Base-by-base conservation (phyloP, 1,284 basidiomycete genomes). In the Malassezia brasiliensis region DNA sequence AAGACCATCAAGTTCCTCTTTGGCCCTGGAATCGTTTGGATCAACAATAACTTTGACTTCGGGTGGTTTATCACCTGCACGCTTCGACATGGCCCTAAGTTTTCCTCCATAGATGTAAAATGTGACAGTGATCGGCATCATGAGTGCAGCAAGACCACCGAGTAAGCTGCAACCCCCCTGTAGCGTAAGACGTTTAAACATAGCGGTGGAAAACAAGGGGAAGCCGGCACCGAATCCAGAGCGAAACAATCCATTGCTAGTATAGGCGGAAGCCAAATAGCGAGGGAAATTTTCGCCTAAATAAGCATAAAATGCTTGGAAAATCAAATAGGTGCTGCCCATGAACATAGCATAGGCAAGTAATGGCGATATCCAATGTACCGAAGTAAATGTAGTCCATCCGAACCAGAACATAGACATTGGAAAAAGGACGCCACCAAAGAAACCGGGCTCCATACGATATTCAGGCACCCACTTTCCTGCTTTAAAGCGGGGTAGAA, bases 381-480 rank as follows among this genome's bases (percentile, higher is more conserved):
- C 58, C 17, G 56, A 52, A 0, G 52, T 52, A 31, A 63, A 56
- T 2, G 74, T 61, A 2, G 69, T 62, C 76, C 76, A 77, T 11
- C 73, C 76, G 44, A 75, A 76, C 47, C 74, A 60, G 46, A 88
- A 81, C 12, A 88, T 75, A 20, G 84, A 85, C 41, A 85, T 69
- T 0, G 85, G 85, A 1, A 83, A 81, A 53, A 86, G 82, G 38
- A 85, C 72, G 0, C 83, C 83, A 1, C 84, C 85, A 56, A 85
- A 77, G 63, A 87, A 53, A 1, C 68, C 68, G 15, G 72, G 63
- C 7, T 63, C 50, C 30, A 77, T 55, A 1, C 74, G 60, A 40
- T 67, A 63, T 54, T 77, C 76, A 10, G 75, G 75, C 88, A 79
- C 46, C 52, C 39, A 62, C 25, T 32, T 54, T 5, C 56, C 60